Conservation (phyloP, 768 basidiomycete genomes). For the Mycena indigotica region DNA sequence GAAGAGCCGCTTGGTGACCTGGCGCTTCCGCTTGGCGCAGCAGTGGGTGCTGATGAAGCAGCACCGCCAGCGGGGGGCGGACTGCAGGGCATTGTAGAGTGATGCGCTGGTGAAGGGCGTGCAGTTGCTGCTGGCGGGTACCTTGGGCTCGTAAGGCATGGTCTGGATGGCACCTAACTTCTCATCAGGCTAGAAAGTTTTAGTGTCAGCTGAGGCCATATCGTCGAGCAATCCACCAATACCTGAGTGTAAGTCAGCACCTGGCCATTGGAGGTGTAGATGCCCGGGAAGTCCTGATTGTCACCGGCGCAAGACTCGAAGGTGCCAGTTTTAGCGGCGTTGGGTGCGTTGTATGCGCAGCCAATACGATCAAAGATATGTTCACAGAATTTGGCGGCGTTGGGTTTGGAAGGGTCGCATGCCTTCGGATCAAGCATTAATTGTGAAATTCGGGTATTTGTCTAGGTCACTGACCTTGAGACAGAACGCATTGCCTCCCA, state of each 20-base stretch:
- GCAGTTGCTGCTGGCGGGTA: slow-evolving; percentile 45
- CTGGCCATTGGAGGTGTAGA: slow-evolving; percentile 37
- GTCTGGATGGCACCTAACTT: slow-evolving; percentile 41
- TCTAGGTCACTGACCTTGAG: slow-evolving; percentile 52
- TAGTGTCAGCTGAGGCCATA: background rate
- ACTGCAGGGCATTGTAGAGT: slow-evolving; percentile 30
- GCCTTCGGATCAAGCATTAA: background rate
- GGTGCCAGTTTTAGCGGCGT: slow-evolving; percentile 53
- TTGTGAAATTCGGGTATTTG: background rate
- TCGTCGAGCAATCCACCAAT: background rate
- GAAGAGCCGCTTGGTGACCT: no score
- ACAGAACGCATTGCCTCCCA: slow-evolving; percentile 67
- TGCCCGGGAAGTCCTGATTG: slow-evolving; percentile 63
- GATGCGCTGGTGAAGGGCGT: slow-evolving; percentile 29
- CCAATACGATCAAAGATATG: slow-evolving; percentile 79
- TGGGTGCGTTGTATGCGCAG: slow-evolving; percentile 72
- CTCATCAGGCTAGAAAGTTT: slow-evolving; percentile 43
- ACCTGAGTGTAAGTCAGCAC: slow-evolving; percentile 37
- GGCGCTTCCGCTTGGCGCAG: background rate
- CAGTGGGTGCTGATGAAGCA: background rate
- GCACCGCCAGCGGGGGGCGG: slow-evolving; percentile 2
- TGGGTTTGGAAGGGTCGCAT: slow-evolving; percentile 61
- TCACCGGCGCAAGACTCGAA: slow-evolving; percentile 72
- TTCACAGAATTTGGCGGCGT: slow-evolving; percentile 59
- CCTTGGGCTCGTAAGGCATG: slow-evolving; percentile 43